Conservation (phyloP, 495 filamentous ascomycete species). For the Lepraria neglecta region DNA sequence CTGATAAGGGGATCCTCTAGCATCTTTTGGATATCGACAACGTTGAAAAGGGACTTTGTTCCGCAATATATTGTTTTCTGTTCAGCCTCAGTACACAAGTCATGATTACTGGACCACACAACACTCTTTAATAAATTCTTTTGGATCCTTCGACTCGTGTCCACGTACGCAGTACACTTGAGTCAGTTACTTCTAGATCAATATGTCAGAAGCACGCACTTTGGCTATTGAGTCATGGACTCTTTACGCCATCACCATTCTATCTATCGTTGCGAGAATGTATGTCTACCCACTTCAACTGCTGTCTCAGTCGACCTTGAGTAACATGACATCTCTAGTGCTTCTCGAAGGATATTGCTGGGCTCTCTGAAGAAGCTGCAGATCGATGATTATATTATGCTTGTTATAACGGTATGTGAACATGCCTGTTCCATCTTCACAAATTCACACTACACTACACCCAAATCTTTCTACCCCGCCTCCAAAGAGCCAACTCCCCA, state of each 20-base stretch:
- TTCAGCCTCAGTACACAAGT: background rate
- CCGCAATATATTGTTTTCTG: background rate
- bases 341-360: constrained; percentile 39
- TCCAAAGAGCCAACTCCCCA: no score
- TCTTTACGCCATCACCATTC: constrained; percentile 19
- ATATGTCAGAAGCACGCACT: constrained; percentile 8
- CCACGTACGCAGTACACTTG: background rate
- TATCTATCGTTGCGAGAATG: constrained; percentile 20
- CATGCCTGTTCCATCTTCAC: background rate
- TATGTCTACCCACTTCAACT: background rate
- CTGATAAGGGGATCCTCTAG: background rate
- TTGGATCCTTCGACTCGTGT: background rate
- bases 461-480: no score
- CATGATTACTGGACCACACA: constrained; percentile 1
- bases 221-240: constrained; percentile 28
- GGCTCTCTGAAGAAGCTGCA: constrained; percentile 43
- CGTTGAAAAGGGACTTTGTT: constrained; percentile 10
- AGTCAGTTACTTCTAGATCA: background rate
- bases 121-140: background rate
- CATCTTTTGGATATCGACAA: background rate
- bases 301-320: background rate
- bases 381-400: constrained; percentile 51
- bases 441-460: no score
- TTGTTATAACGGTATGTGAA: constrained; percentile 40
- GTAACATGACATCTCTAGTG: constrained; percentile 10